Base-by-base conservation (phyloP, 2,329 filamentous ascomycete genomes). In the Epichloe gansuensis region DNA sequence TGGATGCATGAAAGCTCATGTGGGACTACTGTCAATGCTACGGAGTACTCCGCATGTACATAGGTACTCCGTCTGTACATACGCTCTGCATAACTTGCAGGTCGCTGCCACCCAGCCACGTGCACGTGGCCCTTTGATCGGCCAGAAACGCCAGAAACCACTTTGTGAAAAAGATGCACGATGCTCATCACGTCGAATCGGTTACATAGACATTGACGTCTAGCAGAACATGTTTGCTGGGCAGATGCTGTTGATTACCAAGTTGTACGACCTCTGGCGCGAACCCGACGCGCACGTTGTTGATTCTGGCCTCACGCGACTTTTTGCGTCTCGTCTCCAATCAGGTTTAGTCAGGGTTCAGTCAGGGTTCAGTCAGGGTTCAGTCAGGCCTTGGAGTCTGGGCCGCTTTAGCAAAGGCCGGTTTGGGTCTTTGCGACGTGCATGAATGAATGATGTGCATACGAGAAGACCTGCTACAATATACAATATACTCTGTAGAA, bases 391-490 rank as follows among this genome's bases (percentile, higher is more conserved):
- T 31, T 31, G 28, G 6, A 31, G 28, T 31, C 7, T 28, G 28
- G 28, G 37, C 47, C 34, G 12, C 44, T 46, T 34, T 46, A 34
- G 44, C 44, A n/a, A 15, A 28, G 7, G 13, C 25, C 11, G n/a
- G n/a, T 6, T 37, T 35, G 46, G 13, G 7, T 28, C 28, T 28
- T 28, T 28, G 28, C 28, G 28, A 31, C 28, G 4, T 39, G 50
- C 50, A 17, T 44, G 52, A 23, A 46, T 47, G 48, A 41, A 50
- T 53, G 41, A 50, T 53, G 47, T 50, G 44, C 48, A 50, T 35
- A 28, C n/a, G 17, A 3, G 28, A 28, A 28, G 28, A 25, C 25
- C 25, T 25, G 25, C 25, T 25, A 25, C 25, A 25, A 6, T 25
- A 21, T 21, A 21, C 17, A 21, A 21, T 21, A 21, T 21, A 25